Base-by-base conservation (phyloP, 345 rosid genomes). In the Clausena lansium region DNA sequence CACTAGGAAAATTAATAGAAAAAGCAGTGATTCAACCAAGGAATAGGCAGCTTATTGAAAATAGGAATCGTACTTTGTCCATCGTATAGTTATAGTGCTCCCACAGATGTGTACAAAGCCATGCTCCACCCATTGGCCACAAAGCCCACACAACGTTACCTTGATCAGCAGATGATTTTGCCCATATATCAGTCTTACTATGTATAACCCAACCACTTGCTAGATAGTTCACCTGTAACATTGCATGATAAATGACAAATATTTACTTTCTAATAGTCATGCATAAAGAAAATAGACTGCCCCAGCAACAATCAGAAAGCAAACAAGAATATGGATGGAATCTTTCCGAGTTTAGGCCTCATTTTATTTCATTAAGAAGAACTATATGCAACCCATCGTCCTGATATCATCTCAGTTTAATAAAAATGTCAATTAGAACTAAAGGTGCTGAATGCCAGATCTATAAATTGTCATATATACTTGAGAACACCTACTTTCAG, bases 111-210 rank as follows among this genome's bases (percentile, higher is more conserved):
- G 95, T 91, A 77, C 95, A 94, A 70, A 96, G 96, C 98, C 99
- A 96, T 33, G 98, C 92, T 72, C 99, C 99, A 60, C 99, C 99
- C 98, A 96, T 96, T 27, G 97, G 98, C 99, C 99, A 96, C 32
- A 96, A 71, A 22, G 94, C 94, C 94, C 94, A 96, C 52, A 82
- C 83, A 74, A 88, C 97, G 17, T 90, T 73, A 63, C 99, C 97
- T 65, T 71, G 76, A 87, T 87, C 91, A 15, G 91, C 90, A 28
- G 99, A 96, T 76, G 98, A 84, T 84, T 91, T 96, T 32, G 97
- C 97, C 99, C 99, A 96, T 76, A 96, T 78, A 79, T 96, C 99
- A 67, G 95, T 80, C 67, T 87, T 89, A 81, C 92, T 97, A 89
- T 96, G 98, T 69, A 82, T 91, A 77, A 92, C 93, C 99, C 99